Evolutionary conservation across 2,329 filamentous ascomycete species (phyloP).

Genomic region (Fusarium tanahbumbuense): DNA sequence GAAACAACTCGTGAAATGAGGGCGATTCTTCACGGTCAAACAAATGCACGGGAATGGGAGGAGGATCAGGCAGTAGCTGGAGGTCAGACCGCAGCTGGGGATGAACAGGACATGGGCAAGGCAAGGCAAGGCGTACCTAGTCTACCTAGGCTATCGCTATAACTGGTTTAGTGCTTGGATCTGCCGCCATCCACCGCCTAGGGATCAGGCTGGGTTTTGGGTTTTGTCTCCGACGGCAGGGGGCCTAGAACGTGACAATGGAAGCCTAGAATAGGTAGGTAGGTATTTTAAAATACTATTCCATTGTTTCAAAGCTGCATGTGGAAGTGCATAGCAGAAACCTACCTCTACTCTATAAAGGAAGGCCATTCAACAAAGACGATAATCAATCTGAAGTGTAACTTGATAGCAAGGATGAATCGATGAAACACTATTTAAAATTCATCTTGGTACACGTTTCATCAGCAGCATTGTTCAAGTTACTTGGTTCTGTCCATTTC

Average conservation of each 20-base stretch:
- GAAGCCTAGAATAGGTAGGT: neutral
- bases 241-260: neutral
- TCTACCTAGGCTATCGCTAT: constrained; percentile 25
- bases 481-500: neutral
- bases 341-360: neutral
- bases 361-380: neutral
- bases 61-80: constrained; percentile 44
- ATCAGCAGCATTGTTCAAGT: neutral
- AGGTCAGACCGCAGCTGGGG: constrained; percentile 46
- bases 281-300: neutral
- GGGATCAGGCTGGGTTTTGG: constrained; percentile 25
- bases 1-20: constrained; percentile 25
- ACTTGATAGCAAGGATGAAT: neutral
- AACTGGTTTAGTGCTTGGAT: constrained; percentile 36
- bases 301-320: neutral
- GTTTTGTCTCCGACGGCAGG: constrained; percentile 25
- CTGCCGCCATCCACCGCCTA: constrained; percentile 44
- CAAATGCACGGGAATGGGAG: constrained; percentile 28
- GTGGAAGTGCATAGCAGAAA: neutral
- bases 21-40: constrained; percentile 23
- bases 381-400: neutral
- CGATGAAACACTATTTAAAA: neutral
- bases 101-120: constrained; percentile 29
- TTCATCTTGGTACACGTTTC: neutral
- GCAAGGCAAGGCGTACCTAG: constrained; percentile 28